phyloP scores from a whole-genome alignment of 306 rosid genomes.

The Erythrophleum fordii region DNA sequence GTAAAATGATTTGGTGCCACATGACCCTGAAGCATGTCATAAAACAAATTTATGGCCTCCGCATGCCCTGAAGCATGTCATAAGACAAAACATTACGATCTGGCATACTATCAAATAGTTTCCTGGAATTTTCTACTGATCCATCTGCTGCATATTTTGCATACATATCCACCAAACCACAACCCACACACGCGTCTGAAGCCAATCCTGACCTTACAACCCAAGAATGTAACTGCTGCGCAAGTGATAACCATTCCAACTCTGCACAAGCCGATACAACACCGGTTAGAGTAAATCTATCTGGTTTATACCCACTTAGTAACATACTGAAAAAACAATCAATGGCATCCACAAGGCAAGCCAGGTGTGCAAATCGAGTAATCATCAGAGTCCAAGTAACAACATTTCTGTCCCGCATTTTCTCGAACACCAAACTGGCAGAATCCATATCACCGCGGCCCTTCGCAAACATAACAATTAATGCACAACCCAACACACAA shows the following conservation, averaged over 20 bases:
- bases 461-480: conserved; percentile 61
- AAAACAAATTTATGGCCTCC: conserved; percentile 53
- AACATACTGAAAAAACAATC: conserved; percentile 52
- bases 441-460: conserved; percentile 49
- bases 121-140: conserved; percentile 45
- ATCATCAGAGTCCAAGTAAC: conserved; percentile 74
- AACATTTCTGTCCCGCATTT: conserved; percentile 55
- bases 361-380: conserved; percentile 57
- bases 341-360: conserved; percentile 45
- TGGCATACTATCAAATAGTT: conserved; percentile 49
- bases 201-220: conserved; percentile 51
- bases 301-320: conserved; percentile 46
- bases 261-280: conserved; percentile 53
- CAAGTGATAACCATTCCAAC: conserved; percentile 46
- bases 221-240: conserved; percentile 65
- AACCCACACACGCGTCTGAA: conserved; percentile 58
- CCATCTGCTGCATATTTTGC: conserved; percentile 54
- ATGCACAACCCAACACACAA: conserved; percentile 67
- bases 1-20: conserved; percentile 65
- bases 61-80: conserved; percentile 50
- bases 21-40: conserved; percentile 46
- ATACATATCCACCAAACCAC: conserved; percentile 66
- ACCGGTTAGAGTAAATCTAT: conserved; percentile 56
- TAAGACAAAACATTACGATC: conserved; percentile 59
- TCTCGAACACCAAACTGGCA: conserved; percentile 58